Evolutionary conservation across 73 alveolate species (phyloP).

Genomic region (Tetrahymena elliotti): DNA sequence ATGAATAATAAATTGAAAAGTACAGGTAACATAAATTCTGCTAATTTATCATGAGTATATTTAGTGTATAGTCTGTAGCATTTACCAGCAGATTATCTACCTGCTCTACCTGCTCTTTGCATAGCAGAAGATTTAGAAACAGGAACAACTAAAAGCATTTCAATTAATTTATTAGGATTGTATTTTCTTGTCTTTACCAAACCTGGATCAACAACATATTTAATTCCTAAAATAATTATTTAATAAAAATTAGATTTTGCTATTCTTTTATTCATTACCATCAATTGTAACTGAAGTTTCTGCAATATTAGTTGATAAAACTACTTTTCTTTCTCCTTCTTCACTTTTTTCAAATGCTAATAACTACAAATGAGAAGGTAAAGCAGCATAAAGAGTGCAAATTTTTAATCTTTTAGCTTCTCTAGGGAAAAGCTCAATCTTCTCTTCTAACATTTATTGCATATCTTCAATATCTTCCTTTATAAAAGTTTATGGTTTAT

Average conservation of each 20-base stretch:
- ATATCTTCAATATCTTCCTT: conserved; percentile 95
- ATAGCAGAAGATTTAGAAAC: conserved; percentile 66
- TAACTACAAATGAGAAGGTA: conserved; percentile 85
- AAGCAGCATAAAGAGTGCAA: conserved; percentile 76
- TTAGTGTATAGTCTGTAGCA: conserved; percentile 72
- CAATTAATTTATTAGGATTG: conserved; percentile 76
- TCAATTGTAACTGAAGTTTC: conserved; percentile 94
- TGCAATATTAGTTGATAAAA: conserved; percentile 82
- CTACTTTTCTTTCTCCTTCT: conserved; percentile 37
- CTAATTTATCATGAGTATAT: conserved; percentile 45
- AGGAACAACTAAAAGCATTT: conserved; percentile 72
- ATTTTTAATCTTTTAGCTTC: conserved; percentile 45
- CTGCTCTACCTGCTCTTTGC: conserved; percentile 83
- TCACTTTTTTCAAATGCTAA: conserved; percentile 61
- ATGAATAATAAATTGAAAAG: neutral
- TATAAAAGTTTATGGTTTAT: conserved; percentile 24
- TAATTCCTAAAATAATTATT: conserved; percentile 23
- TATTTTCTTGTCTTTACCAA: conserved; percentile 70
- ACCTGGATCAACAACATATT: conserved; percentile 88
- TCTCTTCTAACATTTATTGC: conserved; percentile 58
- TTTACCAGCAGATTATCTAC: conserved; percentile 63
- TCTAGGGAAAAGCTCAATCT: conserved; percentile 46
- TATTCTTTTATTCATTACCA: conserved; percentile 19
- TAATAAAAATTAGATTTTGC: neutral
- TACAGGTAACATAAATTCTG: conserved; percentile 42